Conservation (phyloP, 768 basidiomycete species). For the Floccularia luteovirens region DNA sequence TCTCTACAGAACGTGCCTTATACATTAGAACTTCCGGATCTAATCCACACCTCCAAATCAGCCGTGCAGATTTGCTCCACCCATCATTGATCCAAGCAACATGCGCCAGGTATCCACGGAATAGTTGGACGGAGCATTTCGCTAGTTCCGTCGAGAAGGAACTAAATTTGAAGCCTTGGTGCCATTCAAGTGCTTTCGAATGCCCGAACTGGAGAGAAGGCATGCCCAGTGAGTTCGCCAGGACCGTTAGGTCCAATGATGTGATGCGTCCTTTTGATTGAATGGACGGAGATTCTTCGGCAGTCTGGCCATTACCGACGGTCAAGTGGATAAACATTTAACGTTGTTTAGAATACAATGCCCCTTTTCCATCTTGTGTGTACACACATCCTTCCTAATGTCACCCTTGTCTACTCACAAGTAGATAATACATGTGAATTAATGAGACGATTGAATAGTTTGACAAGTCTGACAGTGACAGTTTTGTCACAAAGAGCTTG, state of each 20-base stretch:
- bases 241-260: conserved; percentile 34
- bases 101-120: conserved; percentile 31
- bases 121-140: conserved; percentile 38
- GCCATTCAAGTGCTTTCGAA: conserved; percentile 41
- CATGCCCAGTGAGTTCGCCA: conserved; percentile 36
- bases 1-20: background rate
- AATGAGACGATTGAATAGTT: no score
- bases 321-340: no score
- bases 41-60: conserved; percentile 7
- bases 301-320: no score
- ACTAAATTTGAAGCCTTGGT: conserved; percentile 39
- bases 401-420: no score
- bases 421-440: no score
- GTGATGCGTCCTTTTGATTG: conserved; percentile 33
- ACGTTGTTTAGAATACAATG: no score
- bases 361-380: no score
- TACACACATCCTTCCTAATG: no score
- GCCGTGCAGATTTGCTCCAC: conserved; percentile 35
- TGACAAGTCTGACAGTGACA: no score
- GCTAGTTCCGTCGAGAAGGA: conserved; percentile 35
- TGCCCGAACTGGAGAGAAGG: conserved; percentile 34
- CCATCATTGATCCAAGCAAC: conserved; percentile 31
- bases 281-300: background rate
- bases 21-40: background rate
- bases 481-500: no score